A percentile compares a stretch with the other conserved stretches of the same genome.
phyloP scores from a whole-genome alignment of 495 filamentous ascomycete species.

The Penicillium coprophilum region DNA sequence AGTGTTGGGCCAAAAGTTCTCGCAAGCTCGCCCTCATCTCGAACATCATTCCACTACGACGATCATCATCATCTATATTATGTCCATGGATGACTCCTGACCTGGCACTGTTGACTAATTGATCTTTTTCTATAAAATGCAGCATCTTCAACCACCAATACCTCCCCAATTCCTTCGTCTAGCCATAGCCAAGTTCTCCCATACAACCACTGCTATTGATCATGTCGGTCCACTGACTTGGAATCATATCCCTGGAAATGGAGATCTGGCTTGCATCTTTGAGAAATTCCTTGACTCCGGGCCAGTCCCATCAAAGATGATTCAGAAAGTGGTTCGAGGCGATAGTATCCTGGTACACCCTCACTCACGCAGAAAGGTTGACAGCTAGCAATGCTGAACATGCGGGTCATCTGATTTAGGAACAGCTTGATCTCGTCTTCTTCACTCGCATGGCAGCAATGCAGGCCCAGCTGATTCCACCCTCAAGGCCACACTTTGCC shows the following conservation, averaged over 20 bases:
- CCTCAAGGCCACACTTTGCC: conserved; percentile 31
- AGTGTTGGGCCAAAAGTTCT: not conserved
- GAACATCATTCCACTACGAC: not conserved
- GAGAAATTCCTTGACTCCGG: conserved; percentile 18
- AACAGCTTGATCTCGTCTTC: conserved; percentile 37
- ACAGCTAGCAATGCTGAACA: conserved; percentile 5
- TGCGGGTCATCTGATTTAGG: conserved; percentile 20
- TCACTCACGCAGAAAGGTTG: not conserved
- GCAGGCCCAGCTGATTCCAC: conserved; percentile 12
- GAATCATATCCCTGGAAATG: conserved; percentile 39
- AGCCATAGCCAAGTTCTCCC: conserved; percentile 44
- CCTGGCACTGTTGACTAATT: not conserved
- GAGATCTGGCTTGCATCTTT: conserved; percentile 32
- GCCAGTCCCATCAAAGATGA: conserved; percentile 10
- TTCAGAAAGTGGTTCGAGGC: conserved; percentile 30
- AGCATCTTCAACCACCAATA: not conserved
- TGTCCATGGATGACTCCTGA: not conserved
- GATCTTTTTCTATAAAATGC: not conserved
- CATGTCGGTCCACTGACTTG: conserved; percentile 38
- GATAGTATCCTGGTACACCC: conserved; percentile 32
- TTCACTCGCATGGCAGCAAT: conserved; percentile 22
- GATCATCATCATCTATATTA: not conserved
- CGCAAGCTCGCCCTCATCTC: not conserved
- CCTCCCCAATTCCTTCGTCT: conserved; percentile 28
- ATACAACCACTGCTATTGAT: conserved; percentile 35